A percentile compares a stretch with the other conserved stretches of the same genome.
Evolutionary conservation across 495 filamentous ascomycete species (phyloP).

Genomic region (Neurospora sp.): DNA sequence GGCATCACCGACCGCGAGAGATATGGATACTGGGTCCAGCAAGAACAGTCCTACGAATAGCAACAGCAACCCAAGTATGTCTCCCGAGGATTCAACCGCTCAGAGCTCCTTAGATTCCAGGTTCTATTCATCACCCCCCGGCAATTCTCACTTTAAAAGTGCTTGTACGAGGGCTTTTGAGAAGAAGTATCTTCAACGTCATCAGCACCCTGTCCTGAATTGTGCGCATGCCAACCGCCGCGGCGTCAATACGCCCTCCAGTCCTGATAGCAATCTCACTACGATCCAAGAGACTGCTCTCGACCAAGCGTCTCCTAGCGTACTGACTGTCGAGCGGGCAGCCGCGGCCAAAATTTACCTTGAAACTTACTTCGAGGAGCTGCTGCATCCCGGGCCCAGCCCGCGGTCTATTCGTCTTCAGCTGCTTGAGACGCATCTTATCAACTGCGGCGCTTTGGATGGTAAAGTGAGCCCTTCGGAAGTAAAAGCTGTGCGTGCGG

Average conservation of each 20-base stretch:
- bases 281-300: conserved; percentile 32
- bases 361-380: conserved; percentile 68
- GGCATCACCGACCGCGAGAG: not conserved
- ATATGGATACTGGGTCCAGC: conserved; percentile 7
- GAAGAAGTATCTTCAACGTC: conserved; percentile 12
- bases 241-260: conserved; percentile 11
- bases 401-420: conserved; percentile 56
- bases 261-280: conserved; percentile 24
- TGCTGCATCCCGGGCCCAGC: conserved; percentile 34
- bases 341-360: conserved; percentile 78
- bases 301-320: conserved; percentile 42
- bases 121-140: conserved; percentile 3
- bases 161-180: not conserved
- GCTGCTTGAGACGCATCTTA: conserved; percentile 56
- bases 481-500: conserved; percentile 38
- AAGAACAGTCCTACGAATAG: conserved; percentile 5
- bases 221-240: conserved; percentile 10
- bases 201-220: not conserved
- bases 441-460: conserved; percentile 20
- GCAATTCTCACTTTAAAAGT: conserved; percentile 4
- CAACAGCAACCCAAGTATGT: conserved; percentile 4
- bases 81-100: conserved; percentile 20
- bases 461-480: conserved; percentile 42
- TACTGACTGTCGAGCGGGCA: conserved; percentile 66
- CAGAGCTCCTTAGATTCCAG: conserved; percentile 36